Conservation (phyloP, 495 filamentous ascomycete genomes). For the Haplographium delicatum region DNA sequence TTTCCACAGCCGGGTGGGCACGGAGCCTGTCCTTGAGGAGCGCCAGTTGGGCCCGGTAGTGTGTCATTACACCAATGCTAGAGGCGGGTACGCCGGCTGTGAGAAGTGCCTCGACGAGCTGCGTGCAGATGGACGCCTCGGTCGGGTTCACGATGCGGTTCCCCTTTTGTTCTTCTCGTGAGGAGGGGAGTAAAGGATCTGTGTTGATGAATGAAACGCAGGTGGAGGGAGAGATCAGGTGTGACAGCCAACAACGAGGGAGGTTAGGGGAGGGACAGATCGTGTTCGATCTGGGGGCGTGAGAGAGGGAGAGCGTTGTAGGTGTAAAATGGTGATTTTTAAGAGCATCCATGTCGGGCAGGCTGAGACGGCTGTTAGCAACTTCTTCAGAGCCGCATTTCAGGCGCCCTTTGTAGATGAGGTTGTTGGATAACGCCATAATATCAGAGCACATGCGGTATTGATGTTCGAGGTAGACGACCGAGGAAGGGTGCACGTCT, state of each 20-base stretch:
- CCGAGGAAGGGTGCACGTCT: constrained; percentile 77
- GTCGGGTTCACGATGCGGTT: constrained; percentile 80
- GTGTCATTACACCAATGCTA: constrained; percentile 95
- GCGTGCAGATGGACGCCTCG: constrained; percentile 68
- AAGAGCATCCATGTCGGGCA: constrained; percentile 59
- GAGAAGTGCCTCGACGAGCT: constrained; percentile 76
- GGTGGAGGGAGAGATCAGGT: constrained; percentile 59
- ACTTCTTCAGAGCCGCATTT: constrained; percentile 82
- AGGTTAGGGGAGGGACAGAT: constrained; percentile 48
- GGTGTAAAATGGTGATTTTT: constrained; percentile 49
- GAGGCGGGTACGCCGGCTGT: constrained; percentile 63
- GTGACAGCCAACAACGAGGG: constrained; percentile 74
- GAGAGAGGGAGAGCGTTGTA: constrained; percentile 29
- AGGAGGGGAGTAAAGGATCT: constrained; percentile 57
- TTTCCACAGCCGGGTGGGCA: constrained; percentile 57
- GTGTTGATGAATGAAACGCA: constrained; percentile 88
- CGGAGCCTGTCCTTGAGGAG: constrained; percentile 42
- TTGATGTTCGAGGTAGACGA: constrained; percentile 88
- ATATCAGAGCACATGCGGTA: constrained; percentile 98
- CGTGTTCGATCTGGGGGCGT: no score
- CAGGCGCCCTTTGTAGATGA: constrained; percentile 85
- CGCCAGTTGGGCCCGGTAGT: constrained; percentile 86
- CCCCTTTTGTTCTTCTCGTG: constrained; percentile 67
- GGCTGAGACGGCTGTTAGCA: constrained; percentile 53
- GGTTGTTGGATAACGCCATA: constrained; percentile 86